phyloP scores from a whole-genome alignment of 306 rosid genomes.

The Cicer judaicum region DNA sequence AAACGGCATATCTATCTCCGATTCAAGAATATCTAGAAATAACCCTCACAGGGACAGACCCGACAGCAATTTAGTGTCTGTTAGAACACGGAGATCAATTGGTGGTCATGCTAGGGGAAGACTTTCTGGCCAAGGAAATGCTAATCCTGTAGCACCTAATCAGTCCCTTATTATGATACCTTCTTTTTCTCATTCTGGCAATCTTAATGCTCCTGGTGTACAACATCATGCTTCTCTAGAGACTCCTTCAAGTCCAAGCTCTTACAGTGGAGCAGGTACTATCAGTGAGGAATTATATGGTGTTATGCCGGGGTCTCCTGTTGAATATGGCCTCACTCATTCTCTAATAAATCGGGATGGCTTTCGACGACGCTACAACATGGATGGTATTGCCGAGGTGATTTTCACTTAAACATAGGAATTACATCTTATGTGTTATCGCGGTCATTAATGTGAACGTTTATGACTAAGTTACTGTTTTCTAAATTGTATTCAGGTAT shows the following conservation, averaged over 20 bases:
- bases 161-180: constrained; percentile 51
- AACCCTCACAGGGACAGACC: constrained; percentile 57
- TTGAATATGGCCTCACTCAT: constrained; percentile 63
- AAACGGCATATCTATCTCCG: constrained; percentile 75
- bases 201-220: constrained; percentile 55
- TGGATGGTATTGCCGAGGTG: constrained; percentile 97
- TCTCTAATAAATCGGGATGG: constrained; percentile 64
- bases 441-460: constrained; percentile 9
- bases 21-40: constrained; percentile 69
- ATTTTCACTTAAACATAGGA: constrained; percentile 22
- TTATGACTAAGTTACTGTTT: constrained; percentile 10
- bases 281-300: constrained; percentile 59
- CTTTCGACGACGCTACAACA: constrained; percentile 66
- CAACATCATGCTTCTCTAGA: constrained; percentile 54
- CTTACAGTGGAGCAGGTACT: constrained; percentile 60
- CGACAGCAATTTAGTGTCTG: constrained; percentile 55
- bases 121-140: constrained; percentile 65
- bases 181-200: constrained; percentile 57
- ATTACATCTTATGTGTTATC: not conserved
- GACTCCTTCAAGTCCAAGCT: constrained; percentile 53
- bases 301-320: constrained; percentile 51
- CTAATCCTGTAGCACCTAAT: constrained; percentile 50
- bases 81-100: constrained; percentile 63
- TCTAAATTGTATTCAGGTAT: constrained; percentile 58
- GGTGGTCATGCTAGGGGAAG: constrained; percentile 60